Base-by-base conservation (phyloP, 2,329 filamentous ascomycete species). In the Xylariaceae sp. region DNA sequence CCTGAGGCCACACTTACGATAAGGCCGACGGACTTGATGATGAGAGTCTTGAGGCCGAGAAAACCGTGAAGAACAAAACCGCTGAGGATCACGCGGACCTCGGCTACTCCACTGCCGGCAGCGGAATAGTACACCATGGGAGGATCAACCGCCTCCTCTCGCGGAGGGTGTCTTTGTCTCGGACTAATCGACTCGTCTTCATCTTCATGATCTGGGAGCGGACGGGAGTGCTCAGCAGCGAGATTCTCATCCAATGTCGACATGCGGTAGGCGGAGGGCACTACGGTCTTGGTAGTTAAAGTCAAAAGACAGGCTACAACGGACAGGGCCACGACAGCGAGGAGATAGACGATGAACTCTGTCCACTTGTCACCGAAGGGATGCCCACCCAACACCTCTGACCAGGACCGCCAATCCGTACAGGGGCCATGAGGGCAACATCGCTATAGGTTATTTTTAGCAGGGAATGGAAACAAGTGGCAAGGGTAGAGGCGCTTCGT, bases 21-120 rank as follows among this genome's bases (percentile, higher is more conserved):
- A 43, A 99, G 75, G 13, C 87, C 91, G 14, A 88, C 63, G 1
- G 89, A 89, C 69, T 99, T 99, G 72, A 96, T 81, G 5, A 93
- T 71, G 31, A 99, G 78, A 0, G 94, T 97, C 66, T 88, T 89
- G 38, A 96, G 71, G 61, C 94, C 94, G 7, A 99, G 80, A 67
- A 97, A 97, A 1, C 94, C 93, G 75, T 97, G 94, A 50, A 99
- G 76, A 50, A 99, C 93, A 65, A 97, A 99, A 6, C 94, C 94
- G 63, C 91, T 97, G n/a, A 97, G 81, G 53, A 97, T 97, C 54
- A 97, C 94, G 59, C 94, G 92, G 50, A 97, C 93, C 73, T 99
- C 94, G 6, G 94, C 94, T 12, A 99, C 94, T 62, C 94, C 94
- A 71, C 91, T 96, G 45, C 94, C 94, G 40, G 93, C 93, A 53